Conservation (phyloP, 1,284 basidiomycete genomes). For the Stygiomarasmius scandens region DNA sequence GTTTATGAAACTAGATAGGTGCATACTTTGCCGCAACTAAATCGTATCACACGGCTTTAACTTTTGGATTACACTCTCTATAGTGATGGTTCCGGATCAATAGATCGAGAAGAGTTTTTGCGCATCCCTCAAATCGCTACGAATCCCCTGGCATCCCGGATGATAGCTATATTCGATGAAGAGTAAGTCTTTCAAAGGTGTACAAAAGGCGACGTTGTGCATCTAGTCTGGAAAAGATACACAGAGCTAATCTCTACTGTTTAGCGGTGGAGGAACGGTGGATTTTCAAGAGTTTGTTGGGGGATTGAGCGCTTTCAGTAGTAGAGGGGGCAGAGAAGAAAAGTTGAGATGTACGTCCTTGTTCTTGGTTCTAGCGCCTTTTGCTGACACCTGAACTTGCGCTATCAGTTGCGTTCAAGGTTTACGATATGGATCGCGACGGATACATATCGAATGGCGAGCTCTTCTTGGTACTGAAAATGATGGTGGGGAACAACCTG, state of each 20-base stretch:
- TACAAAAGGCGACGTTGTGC: background rate
- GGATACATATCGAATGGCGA: slow-evolving; percentile 99
- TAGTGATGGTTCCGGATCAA: slow-evolving; percentile 94
- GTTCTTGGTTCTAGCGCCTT: slow-evolving; percentile 6
- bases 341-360: slow-evolving; percentile 85
- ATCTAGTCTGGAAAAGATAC: no score
- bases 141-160: slow-evolving; percentile 93
- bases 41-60: background rate
- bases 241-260: background rate
- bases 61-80: background rate
- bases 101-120: slow-evolving; percentile 98
- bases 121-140: slow-evolving; percentile 99
- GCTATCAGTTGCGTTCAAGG: slow-evolving; percentile 89
- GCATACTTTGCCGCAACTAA: slow-evolving; percentile 17
- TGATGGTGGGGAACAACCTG: slow-evolving; percentile 99
- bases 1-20: slow-evolving; percentile 99
- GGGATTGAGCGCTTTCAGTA: slow-evolving; percentile 95
- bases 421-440: slow-evolving; percentile 98
- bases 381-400: slow-evolving; percentile 14
- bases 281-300: slow-evolving; percentile 99
- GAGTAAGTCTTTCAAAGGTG: slow-evolving; percentile 66
- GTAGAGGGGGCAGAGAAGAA: slow-evolving; percentile 93
- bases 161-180: slow-evolving; percentile 99
- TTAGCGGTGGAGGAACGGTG: slow-evolving; percentile 93
- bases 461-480: slow-evolving; percentile 97